Conservation (phyloP, 1,284 basidiomycete genomes). For the Tetrapyrgos nigripes region DNA sequence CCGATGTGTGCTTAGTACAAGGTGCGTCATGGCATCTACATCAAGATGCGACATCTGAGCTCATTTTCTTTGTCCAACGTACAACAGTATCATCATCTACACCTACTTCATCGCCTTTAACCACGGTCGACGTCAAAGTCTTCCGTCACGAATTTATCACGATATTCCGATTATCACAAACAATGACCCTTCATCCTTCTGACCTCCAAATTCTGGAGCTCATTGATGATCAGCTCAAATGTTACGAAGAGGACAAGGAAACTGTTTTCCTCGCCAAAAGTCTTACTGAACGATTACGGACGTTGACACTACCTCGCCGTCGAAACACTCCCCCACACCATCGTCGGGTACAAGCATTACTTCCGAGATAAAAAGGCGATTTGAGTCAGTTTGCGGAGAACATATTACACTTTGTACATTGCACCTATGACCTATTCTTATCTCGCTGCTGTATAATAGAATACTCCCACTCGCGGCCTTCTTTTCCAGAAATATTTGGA, state of each 20-base stretch:
- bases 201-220: slow-evolving; percentile 63
- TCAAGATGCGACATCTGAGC: slow-evolving; percentile 4
- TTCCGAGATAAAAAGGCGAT: neutral
- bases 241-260: slow-evolving; percentile 67
- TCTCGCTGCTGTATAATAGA: no score
- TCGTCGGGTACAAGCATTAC: neutral
- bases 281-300: slow-evolving; percentile 58
- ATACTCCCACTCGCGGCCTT: no score
- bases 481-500: no score
- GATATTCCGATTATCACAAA: slow-evolving; percentile 60
- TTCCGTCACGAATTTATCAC: slow-evolving; percentile 66
- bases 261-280: slow-evolving; percentile 68
- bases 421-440: no score
- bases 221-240: slow-evolving; percentile 53
- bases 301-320: slow-evolving; percentile 31
- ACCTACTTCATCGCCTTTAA: slow-evolving; percentile 39
- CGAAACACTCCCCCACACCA: neutral
- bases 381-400: no score
- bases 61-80: slow-evolving; percentile 2
- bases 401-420: no score
- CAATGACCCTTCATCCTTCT: slow-evolving; percentile 49
- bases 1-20: slow-evolving; percentile 54
- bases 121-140: slow-evolving; percentile 50
- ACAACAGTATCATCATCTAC: slow-evolving; percentile 16
- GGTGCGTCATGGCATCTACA: slow-evolving; percentile 41